These are phyloP conservation scores for Microbotryum scabiosae DNA, from an alignment of 1,284 basidiomycete species.

Conservation along the genomic window DNA sequence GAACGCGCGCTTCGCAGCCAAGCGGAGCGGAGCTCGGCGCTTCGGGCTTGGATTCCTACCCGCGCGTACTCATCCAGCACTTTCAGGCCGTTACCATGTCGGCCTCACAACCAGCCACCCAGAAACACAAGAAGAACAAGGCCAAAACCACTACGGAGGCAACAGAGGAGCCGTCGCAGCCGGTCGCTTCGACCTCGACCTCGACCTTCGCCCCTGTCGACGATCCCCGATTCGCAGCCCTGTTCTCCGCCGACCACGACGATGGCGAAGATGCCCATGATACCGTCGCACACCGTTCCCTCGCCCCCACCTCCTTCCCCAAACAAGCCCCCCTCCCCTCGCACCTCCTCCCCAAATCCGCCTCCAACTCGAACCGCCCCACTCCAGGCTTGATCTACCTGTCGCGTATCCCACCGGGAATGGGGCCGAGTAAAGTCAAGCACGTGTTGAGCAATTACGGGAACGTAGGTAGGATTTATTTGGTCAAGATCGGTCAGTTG, in stretches of 20 bases:
- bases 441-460: conserved; percentile 54
- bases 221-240: conserved; percentile 15
- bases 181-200: background rate
- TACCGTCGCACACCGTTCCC: background rate
- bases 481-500: conserved; percentile 25
- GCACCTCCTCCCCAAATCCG: conserved; percentile 19
- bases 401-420: conserved; percentile 93
- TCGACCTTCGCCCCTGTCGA: background rate
- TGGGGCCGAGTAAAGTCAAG: conserved; percentile 93
- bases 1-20: too few species aligned
- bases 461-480: conserved; percentile 36
- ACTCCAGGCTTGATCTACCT: conserved; percentile 81
- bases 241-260: conserved; percentile 2
- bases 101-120: too few species aligned
- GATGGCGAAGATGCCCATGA: conserved; percentile 5
- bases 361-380: background rate
- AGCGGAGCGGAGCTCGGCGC: too few species aligned
- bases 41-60: too few species aligned
- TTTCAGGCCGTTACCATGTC: too few species aligned
- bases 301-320: conserved; percentile 5
- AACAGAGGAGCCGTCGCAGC: too few species aligned
- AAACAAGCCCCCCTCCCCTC: conserved; percentile 21
- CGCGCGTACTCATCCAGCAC: too few species aligned
- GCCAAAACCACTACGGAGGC: too few species aligned
- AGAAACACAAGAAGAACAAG: too few species aligned